Base-by-base conservation (phyloP, 2,329 filamentous ascomycete species). In the Colletotrichum horii region DNA sequence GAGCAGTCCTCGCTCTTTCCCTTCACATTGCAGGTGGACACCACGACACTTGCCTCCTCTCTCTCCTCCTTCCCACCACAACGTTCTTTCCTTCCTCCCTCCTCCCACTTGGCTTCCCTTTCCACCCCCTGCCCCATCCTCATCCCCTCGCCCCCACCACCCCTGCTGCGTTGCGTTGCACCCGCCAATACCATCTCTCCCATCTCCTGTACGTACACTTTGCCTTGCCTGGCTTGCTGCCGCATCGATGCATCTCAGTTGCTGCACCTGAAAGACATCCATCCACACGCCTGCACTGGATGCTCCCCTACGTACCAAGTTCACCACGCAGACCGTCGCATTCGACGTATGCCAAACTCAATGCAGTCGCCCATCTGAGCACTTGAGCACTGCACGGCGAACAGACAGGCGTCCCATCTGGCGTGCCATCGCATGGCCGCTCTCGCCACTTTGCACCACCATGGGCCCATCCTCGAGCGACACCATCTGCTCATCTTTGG, bases 401-500 rank as follows among this genome's bases (percentile, higher is more conserved):
- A 55, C 22, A 58, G 65, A 74, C 48, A 55, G n/a, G 58, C 74
- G 64, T 76, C 74, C 70, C 74, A 68, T 75, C 38, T 75, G 26
- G 70, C 34, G 55, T 73, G 48, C 70, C 70, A 69, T 76, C 64
- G 74, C 70, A 73, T 69, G 70, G 22, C 28, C 48, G 34, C 48
- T 60, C 70, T 76, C 28, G 58, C 74, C 74, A 74, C 58, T 52
- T 76, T 55, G 70, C 28, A 68, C 64, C 58, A 73, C 48, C 70
- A 74, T 76, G 70, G 70, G 43, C 70, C 64, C 70, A 74, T 69
- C 48, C 36, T 26, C 19, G n/a, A 52, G 74, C 70, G 68, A 70
- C 74, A 74, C 48, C 64, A 65, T 74, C 70, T 74, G 74, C 74
- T 60, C 70, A 76, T 74, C n/a, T 60, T 64, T 65, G 52, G 66